phyloP scores from a whole-genome alignment of 805 yeast species.

The Cyberlindnera saturnus region DNA sequence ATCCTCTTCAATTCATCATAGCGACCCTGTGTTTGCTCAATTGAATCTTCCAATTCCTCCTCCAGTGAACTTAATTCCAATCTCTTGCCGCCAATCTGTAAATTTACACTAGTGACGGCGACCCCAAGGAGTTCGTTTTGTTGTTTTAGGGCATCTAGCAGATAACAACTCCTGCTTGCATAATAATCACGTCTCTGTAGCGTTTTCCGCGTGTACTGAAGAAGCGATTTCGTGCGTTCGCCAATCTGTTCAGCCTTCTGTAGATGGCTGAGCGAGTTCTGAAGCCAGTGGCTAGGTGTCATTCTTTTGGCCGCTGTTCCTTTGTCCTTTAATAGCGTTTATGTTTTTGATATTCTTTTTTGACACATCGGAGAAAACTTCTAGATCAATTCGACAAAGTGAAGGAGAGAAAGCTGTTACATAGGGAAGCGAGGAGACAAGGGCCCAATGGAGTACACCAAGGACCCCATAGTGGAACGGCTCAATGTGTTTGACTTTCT shows the following conservation, averaged over 20 bases:
- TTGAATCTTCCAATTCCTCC: slow-evolving; percentile 27
- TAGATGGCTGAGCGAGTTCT: slow-evolving; percentile 43
- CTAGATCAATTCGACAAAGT: neutral
- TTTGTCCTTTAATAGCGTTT: neutral
- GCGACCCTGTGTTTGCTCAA: slow-evolving; percentile 30
- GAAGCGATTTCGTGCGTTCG: slow-evolving; percentile 39
- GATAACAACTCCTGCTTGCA: slow-evolving; percentile 38
- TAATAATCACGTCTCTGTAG: slow-evolving; percentile 35
- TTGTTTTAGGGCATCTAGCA: slow-evolving; percentile 38
- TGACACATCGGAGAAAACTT: slow-evolving; percentile 1
- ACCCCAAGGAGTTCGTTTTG: slow-evolving; percentile 34
- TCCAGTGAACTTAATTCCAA: neutral
- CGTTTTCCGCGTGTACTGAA: slow-evolving; percentile 30
- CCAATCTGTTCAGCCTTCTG: slow-evolving; percentile 46
- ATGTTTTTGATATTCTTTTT: neutral
- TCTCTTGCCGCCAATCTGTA: neutral
- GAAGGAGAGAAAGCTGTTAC: neutral
- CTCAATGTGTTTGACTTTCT: slow-evolving; percentile 15
- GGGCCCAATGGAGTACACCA: neutral
- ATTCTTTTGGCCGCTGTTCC: neutral
- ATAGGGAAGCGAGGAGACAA: slow-evolving; percentile 4
- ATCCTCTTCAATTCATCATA: slow-evolving; percentile 26
- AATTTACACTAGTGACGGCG: neutral
- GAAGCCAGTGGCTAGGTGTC: slow-evolving; percentile 27
- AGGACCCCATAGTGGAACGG: neutral